Conservation (phyloP, 2,329 filamentous ascomycete genomes). For the Elsinoe arachidis region DNA sequence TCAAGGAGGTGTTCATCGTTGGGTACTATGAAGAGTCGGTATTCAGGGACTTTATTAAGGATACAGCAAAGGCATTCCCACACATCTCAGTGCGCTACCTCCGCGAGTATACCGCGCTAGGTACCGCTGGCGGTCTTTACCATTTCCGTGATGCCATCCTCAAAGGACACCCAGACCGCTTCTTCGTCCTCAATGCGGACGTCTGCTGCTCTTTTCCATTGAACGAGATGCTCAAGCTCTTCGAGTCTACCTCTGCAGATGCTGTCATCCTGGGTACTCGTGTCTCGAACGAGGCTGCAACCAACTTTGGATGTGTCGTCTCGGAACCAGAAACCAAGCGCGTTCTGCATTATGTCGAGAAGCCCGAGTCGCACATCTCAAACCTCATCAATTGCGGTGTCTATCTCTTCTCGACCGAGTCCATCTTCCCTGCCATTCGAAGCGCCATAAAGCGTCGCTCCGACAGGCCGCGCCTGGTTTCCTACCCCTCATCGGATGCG, state of each 20-base stretch:
- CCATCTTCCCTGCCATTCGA: conserved; percentile 92
- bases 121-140: conserved; percentile 93
- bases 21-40: conserved; percentile 98
- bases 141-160: conserved; percentile 98
- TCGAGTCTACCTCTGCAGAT: conserved; percentile 91
- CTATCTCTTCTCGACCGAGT: conserved; percentile 91
- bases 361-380: conserved; percentile 93
- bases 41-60: conserved; percentile 97
- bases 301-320: conserved; percentile 97
- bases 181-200: conserved; percentile 96
- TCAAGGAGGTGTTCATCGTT: conserved; percentile 95
- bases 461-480: conserved; percentile 80
- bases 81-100: conserved; percentile 88
- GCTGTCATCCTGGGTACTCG: conserved; percentile 91
- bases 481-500: conserved; percentile 94
- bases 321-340: conserved; percentile 88
- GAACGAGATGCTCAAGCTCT: conserved; percentile 88
- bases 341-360: conserved; percentile 98
- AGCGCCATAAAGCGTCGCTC: conserved; percentile 91
- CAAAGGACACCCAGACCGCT: conserved; percentile 86
- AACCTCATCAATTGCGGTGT: conserved; percentile 99
- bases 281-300: conserved; percentile 81
- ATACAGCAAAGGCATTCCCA: conserved; percentile 74
- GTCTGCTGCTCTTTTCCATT: conserved; percentile 98
- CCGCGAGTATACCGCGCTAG: conserved; percentile 91